A percentile compares a stretch with the other conserved stretches of the same genome.
These are phyloP conservation scores for Curvularia hawaiiensis DNA, from an alignment of 2,329 filamentous ascomycete genomes.

Conservation along the genomic window DNA sequence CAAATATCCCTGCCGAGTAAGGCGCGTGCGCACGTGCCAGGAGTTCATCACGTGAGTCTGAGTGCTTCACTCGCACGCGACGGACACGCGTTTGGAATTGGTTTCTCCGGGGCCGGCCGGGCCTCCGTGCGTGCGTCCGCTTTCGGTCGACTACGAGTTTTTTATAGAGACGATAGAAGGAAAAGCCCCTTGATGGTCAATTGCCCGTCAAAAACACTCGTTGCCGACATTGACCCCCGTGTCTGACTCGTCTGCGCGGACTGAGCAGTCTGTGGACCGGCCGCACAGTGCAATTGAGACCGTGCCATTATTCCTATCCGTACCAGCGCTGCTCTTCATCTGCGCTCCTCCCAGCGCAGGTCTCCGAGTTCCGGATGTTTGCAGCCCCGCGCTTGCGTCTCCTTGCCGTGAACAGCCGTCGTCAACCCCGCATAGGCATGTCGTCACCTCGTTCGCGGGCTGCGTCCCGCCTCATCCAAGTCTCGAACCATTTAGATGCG, in stretches of 20 bases:
- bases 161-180: slow-evolving; percentile 5
- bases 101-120: background rate
- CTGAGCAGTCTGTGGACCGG: background rate
- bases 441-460: slow-evolving; percentile 41
- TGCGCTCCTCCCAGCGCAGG: slow-evolving; percentile 10
- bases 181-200: slow-evolving; percentile 3
- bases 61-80: slow-evolving; percentile 12
- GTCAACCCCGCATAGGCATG: slow-evolving; percentile 38
- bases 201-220: background rate
- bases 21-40: slow-evolving; percentile 15
- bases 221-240: slow-evolving; percentile 4
- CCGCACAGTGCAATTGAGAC: slow-evolving; percentile 3
- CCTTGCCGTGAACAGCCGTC: slow-evolving; percentile 34
- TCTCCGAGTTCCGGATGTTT: slow-evolving; percentile 43
- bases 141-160: slow-evolving; percentile 1
- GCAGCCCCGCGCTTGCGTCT: slow-evolving; percentile 37
- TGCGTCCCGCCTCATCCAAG: slow-evolving; percentile 61
- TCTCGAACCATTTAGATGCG: slow-evolving; percentile 65
- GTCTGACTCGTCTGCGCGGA: slow-evolving; percentile 4
- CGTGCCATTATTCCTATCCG: slow-evolving; percentile 1
- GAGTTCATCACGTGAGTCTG: slow-evolving; percentile 22
- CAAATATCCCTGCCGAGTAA: slow-evolving; percentile 24
- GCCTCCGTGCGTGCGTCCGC: slow-evolving; percentile 9
- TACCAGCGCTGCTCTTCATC: slow-evolving; percentile 6
- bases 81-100: slow-evolving; percentile 7